A percentile compares a stretch with the other conserved stretches of the same genome.
These are phyloP conservation scores for Gaeumannomyces tritici DNA, from an alignment of 2,329 filamentous ascomycete species.

Conservation along the genomic window DNA sequence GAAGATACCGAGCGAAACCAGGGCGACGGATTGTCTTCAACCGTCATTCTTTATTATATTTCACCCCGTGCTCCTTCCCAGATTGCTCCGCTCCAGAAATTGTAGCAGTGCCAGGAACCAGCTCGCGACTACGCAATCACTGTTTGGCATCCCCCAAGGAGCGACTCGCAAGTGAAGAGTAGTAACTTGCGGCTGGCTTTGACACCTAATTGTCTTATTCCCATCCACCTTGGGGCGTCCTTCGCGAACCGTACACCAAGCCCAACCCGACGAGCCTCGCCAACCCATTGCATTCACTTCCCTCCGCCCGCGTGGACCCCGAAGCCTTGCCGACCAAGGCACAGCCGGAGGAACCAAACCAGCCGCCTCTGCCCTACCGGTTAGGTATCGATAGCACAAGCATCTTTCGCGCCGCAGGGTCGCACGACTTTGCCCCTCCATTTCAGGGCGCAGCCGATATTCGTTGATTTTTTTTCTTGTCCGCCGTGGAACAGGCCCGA, in stretches of 20 bases:
- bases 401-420: background rate
- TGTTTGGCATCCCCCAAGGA: background rate
- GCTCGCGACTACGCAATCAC: background rate
- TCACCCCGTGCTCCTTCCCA: background rate
- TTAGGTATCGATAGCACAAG: slow-evolving; percentile 4
- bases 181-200: background rate
- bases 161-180: background rate
- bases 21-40: background rate
- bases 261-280: background rate
- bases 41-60: background rate
- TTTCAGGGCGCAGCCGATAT: background rate
- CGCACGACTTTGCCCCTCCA: background rate
- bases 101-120: background rate
- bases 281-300: background rate
- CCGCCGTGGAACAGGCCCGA: background rate
- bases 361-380: background rate
- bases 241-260: background rate
- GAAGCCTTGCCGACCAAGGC: background rate
- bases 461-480: background rate
- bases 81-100: background rate
- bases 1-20: background rate
- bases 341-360: background rate
- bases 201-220: background rate
- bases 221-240: background rate
- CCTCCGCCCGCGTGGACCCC: background rate